Percentiles rank a stretch among this genome's conserved stretches.
Evolutionary conservation across 208 protist species (phyloP).

Genomic region (Trypanosoma theileri): DNA sequence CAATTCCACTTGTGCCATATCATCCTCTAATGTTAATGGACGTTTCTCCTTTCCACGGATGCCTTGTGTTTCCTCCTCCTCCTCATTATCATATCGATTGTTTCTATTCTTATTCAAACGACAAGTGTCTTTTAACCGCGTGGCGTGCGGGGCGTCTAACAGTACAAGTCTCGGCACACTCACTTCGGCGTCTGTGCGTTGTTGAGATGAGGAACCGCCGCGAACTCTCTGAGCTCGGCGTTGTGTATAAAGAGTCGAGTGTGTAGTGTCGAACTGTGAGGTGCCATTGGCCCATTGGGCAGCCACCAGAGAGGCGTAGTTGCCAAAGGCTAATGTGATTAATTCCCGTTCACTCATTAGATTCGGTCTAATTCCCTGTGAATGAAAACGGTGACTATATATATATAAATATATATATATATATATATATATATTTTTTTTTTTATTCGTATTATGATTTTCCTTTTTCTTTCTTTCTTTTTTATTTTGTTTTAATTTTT

Average conservation of each 20-base stretch:
- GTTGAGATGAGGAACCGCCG: slow-evolving; percentile 19
- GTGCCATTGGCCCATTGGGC: slow-evolving; percentile 89
- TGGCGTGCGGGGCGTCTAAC: slow-evolving; percentile 73
- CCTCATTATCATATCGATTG: slow-evolving; percentile 21
- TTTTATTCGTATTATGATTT: too few relatives aligned
- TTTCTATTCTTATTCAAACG: slow-evolving; percentile 6
- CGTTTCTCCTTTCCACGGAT: too few relatives aligned
- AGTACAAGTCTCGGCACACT: slow-evolving; percentile 73
- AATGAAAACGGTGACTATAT: not conserved
- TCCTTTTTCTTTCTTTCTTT: too few relatives aligned
- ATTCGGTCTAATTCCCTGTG: not conserved
- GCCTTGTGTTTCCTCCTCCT: slow-evolving; percentile 17
- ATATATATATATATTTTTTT: too few relatives aligned
- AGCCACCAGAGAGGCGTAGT: slow-evolving; percentile 82
- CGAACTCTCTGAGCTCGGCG: slow-evolving; percentile 31
- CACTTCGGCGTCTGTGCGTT: slow-evolving; percentile 4
- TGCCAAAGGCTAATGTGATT: slow-evolving; percentile 79
- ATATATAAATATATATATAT: slow-evolving; percentile 28
- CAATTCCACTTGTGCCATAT: not conserved
- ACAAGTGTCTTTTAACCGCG: slow-evolving; percentile 40
- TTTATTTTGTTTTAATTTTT: too few relatives aligned
- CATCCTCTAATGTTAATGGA: not conserved
- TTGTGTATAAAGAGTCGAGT: slow-evolving; percentile 72
- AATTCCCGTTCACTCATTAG: slow-evolving; percentile 54
- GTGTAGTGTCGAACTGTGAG: slow-evolving; percentile 58